phyloP scores from a whole-genome alignment of 2,329 filamentous ascomycete genomes.

The Exutisphaerella laricina region DNA sequence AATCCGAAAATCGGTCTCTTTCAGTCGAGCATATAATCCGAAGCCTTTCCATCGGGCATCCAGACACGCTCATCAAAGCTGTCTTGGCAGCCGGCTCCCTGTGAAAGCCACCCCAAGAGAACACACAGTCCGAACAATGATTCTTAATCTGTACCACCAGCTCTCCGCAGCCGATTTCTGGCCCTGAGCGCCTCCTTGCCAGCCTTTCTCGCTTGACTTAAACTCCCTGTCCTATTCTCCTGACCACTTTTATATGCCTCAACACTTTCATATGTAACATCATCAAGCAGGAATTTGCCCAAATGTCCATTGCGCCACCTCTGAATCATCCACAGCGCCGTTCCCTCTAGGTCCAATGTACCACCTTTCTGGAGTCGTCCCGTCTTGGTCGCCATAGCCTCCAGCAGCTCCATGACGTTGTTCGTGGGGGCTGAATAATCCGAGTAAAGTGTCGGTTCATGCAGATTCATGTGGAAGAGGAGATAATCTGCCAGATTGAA shows the following conservation, averaged over 20 bases:
- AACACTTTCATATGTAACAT: slow-evolving; percentile 58
- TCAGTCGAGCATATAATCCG: too few species aligned
- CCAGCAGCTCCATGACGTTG: slow-evolving; percentile 68
- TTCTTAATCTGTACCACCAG: slow-evolving; percentile 5
- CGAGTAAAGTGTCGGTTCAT: slow-evolving; percentile 57
- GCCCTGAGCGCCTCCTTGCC: slow-evolving; percentile 49
- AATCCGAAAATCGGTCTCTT: too few species aligned
- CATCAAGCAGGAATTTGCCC: slow-evolving; percentile 73
- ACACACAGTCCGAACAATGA: too few species aligned
- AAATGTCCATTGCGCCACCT: slow-evolving; percentile 73
- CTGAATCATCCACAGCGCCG: slow-evolving; percentile 74
- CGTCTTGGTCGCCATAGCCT: slow-evolving; percentile 63
- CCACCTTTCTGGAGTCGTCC: slow-evolving; percentile 73
- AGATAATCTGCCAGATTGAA: slow-evolving; percentile 84
- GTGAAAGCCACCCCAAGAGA: too few species aligned
- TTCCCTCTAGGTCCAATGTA: slow-evolving; percentile 61
- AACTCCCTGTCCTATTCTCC: slow-evolving; percentile 45
- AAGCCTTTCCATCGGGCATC: too few species aligned
- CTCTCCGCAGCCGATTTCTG: slow-evolving; percentile 14
- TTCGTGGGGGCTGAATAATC: slow-evolving; percentile 71
- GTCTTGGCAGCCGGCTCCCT: too few species aligned
- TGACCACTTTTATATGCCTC: slow-evolving; percentile 48
- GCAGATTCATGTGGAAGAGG: slow-evolving; percentile 73
- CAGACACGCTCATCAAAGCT: too few species aligned
- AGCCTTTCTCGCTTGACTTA: slow-evolving; percentile 63